phyloP scores from a whole-genome alignment of 2,329 filamentous ascomycete genomes.

The Epichloe sibirici region DNA sequence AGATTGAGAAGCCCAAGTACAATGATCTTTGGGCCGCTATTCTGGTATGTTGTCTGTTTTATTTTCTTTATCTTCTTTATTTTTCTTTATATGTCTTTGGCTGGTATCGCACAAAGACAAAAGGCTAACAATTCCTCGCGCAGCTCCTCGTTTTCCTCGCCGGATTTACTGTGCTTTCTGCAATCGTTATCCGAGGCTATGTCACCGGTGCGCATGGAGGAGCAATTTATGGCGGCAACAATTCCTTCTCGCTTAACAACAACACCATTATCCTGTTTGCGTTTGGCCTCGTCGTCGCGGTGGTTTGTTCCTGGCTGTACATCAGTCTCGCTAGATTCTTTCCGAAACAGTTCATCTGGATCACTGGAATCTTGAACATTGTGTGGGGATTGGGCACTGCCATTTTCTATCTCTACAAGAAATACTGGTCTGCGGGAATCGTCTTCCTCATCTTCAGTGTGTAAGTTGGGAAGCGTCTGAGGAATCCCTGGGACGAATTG shows the following conservation, averaged over 20 bases:
- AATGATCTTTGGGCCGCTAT: constrained; percentile 86
- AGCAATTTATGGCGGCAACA: constrained; percentile 59
- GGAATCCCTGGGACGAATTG: neutral
- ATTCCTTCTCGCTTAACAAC: constrained; percentile 57
- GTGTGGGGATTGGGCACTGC: constrained; percentile 73
- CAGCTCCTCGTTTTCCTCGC: constrained; percentile 58
- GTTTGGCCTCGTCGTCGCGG: constrained; percentile 61
- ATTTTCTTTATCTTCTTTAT: too few relatives aligned
- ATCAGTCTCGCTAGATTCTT: constrained; percentile 64
- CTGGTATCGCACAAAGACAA: neutral
- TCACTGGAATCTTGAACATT: constrained; percentile 81
- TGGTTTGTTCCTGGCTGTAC: constrained; percentile 66
- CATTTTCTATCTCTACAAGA: constrained; percentile 68
- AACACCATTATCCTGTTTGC: constrained; percentile 80
- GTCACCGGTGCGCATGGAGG: constrained; percentile 48
- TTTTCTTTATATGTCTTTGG: too few relatives aligned
- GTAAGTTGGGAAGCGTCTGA: neutral
- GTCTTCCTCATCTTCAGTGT: constrained; percentile 64
- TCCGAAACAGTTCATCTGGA: constrained; percentile 86
- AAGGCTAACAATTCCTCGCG: neutral
- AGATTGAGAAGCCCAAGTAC: constrained; percentile 71
- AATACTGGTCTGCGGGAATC: constrained; percentile 74
- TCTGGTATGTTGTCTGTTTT: constrained; percentile 38
- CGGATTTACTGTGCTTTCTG: constrained; percentile 68
- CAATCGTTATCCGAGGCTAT: constrained; percentile 64